Percentiles rank a stretch among this genome's conserved stretches.
Evolutionary conservation across 176 grass and related monocot species (phyloP).

Genomic region (Sorghum bicolor): DNA sequence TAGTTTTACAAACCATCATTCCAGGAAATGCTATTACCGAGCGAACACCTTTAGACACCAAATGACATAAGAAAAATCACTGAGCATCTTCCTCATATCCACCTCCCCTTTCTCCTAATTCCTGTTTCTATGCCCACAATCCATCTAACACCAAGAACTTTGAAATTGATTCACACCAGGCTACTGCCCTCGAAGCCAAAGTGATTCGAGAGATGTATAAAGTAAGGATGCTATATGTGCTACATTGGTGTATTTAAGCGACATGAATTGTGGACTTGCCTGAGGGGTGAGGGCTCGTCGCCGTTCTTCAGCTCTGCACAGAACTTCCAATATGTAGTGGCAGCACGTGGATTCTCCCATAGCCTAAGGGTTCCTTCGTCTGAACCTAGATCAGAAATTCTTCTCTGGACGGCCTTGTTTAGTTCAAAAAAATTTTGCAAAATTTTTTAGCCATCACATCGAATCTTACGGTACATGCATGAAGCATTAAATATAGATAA

Average conservation of each 20-base stretch:
- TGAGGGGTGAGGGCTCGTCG: constrained; percentile 32
- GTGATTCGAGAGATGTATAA: background rate
- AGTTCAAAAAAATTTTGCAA: too few species aligned
- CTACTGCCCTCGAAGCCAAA: background rate
- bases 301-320: constrained; percentile 44
- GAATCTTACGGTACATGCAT: too few species aligned
- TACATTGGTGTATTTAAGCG: background rate
- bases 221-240: background rate
- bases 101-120: background rate
- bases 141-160: background rate
- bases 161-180: background rate
- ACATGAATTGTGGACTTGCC: constrained; percentile 35
- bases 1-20: background rate
- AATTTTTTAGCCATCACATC: too few species aligned
- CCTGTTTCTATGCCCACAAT: background rate
- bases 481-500: too few species aligned
- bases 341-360: constrained; percentile 71
- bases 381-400: constrained; percentile 21
- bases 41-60: background rate
- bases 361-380: constrained; percentile 54
- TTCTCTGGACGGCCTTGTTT: too few species aligned
- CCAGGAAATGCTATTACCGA: background rate
- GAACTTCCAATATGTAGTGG: constrained; percentile 63
- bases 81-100: background rate
- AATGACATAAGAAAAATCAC: background rate